Evolutionary conservation across 1,139 yeast genomes (phyloP).

Genomic region (Pichia terricola): DNA sequence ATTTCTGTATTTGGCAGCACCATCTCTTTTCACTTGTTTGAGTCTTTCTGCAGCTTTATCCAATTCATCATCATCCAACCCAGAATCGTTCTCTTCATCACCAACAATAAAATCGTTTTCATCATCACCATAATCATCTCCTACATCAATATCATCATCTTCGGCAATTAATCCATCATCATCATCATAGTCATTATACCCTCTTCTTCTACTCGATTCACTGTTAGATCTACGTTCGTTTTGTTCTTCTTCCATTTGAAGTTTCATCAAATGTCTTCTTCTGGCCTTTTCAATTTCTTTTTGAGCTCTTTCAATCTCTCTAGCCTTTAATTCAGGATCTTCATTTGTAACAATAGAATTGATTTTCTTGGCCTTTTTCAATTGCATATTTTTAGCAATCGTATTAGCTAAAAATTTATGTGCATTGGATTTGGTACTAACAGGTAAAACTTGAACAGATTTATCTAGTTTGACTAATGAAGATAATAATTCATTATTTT

Average conservation of each 20-base stretch:
- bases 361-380: slow-evolving; percentile 41
- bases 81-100: slow-evolving; percentile 32
- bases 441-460: slow-evolving; percentile 70
- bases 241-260: slow-evolving; percentile 39
- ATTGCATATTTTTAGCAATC: slow-evolving; percentile 55
- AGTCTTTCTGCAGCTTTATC: slow-evolving; percentile 27
- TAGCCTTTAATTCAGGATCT: slow-evolving; percentile 82
- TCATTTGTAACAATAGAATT: slow-evolving; percentile 69
- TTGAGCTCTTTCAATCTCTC: slow-evolving; percentile 73
- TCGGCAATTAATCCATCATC: background rate
- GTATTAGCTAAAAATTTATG: slow-evolving; percentile 76
- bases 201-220: background rate
- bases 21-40: slow-evolving; percentile 29
- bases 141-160: slow-evolving; percentile 20
- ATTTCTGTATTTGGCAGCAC: slow-evolving; percentile 22
- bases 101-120: slow-evolving; percentile 34
- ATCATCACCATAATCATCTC: slow-evolving; percentile 27
- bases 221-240: slow-evolving; percentile 16
- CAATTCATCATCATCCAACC: slow-evolving; percentile 42
- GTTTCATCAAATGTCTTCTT: slow-evolving; percentile 53
- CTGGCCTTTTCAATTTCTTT: slow-evolving; percentile 59
- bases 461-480: slow-evolving; percentile 39
- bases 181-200: background rate
- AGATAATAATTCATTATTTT: slow-evolving; percentile 64
- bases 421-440: slow-evolving; percentile 74